Conservation (phyloP, 441 rosid species). For the Brassica hybrid region DNA sequence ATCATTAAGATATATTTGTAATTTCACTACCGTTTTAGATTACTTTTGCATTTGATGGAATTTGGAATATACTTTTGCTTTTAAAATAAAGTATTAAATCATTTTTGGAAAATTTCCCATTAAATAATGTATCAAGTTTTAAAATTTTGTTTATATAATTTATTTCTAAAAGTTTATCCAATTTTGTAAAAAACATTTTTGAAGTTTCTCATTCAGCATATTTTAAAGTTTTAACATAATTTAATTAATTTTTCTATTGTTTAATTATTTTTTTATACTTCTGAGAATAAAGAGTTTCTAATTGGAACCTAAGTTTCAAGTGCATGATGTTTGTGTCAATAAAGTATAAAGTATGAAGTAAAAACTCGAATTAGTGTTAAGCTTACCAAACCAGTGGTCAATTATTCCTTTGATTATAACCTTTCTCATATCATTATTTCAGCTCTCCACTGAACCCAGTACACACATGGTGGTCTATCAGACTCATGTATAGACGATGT, state of each 20-base stretch:
- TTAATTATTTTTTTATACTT: too few species aligned
- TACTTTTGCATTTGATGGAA: too few species aligned
- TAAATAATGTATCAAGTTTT: background rate
- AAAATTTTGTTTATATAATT: background rate
- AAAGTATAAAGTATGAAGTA: background rate
- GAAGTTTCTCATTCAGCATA: background rate
- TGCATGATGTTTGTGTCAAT: background rate
- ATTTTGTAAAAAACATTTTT: too few species aligned
- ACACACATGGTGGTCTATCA: background rate
- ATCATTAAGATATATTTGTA: too few species aligned
- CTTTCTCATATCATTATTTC: background rate
- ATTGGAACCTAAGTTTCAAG: background rate
- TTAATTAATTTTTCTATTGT: too few species aligned
- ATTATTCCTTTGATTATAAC: background rate
- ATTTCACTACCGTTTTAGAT: too few species aligned
- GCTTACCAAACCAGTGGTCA: too few species aligned
- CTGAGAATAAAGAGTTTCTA: background rate
- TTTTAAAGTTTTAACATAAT: background rate
- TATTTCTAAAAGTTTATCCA: background rate
- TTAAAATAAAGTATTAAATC: too few species aligned
- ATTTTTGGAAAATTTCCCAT: too few species aligned
- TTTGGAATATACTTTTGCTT: too few species aligned
- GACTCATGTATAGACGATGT: too few species aligned
- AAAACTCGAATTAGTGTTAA: too few species aligned
- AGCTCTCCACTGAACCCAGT: background rate